A percentile compares a stretch with the other conserved stretches of the same genome.
These are phyloP conservation scores for Papiliotrema nemorosa DNA, from an alignment of 1,284 basidiomycete species.

Conservation along the genomic window DNA sequence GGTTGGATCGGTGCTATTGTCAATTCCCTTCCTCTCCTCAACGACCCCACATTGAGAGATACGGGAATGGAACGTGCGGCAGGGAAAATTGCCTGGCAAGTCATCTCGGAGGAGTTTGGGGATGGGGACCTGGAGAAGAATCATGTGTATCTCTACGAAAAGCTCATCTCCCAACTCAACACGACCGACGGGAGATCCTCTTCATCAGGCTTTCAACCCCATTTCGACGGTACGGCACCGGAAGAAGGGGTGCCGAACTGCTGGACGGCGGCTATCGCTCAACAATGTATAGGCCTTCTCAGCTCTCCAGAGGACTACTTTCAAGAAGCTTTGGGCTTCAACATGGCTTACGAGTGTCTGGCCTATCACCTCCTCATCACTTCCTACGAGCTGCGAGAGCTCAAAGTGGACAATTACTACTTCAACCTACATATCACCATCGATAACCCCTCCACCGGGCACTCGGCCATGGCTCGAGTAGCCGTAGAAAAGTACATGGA, in stretches of 20 bases:
- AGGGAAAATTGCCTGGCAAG: conserved; percentile 38
- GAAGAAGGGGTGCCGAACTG: conserved; percentile 26
- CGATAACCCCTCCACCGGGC: conserved; percentile 40
- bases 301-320: conserved; percentile 30
- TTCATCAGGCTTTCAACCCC: conserved; percentile 15
- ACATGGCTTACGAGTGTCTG: conserved; percentile 40
- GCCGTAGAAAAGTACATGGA: conserved; percentile 33
- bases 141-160: conserved; percentile 34
- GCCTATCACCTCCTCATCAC: conserved; percentile 40
- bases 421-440: conserved; percentile 42
- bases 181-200: conserved; percentile 4
- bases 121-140: conserved; percentile 40
- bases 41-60: not conserved
- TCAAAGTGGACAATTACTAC: conserved; percentile 39
- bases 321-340: conserved; percentile 41
- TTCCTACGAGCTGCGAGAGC: conserved; percentile 33
- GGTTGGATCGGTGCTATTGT: conserved; percentile 26
- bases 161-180: conserved; percentile 19
- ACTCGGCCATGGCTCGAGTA: conserved; percentile 33
- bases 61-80: conserved; percentile 17
- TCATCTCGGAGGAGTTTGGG: conserved; percentile 42
- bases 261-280: conserved; percentile 39
- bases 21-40: conserved; percentile 11
- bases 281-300: conserved; percentile 33
- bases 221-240: conserved; percentile 22